Base-by-base conservation (phyloP, 306 rosid species). In the Ziziphus jujuba region DNA sequence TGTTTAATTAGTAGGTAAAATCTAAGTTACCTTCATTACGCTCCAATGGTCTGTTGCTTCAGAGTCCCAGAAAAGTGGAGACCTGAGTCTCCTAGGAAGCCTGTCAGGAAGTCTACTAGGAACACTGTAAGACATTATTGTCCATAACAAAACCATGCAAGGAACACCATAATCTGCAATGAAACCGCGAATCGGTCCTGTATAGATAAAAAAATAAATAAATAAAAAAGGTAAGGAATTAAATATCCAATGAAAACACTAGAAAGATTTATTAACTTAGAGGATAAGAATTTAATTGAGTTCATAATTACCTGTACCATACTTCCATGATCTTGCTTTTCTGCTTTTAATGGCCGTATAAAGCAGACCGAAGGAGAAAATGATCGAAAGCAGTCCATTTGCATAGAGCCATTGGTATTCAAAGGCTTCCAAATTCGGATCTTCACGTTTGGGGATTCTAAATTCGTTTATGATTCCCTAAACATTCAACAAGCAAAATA, bases 91-190 rank as follows among this genome's bases (percentile, higher is more conserved):
- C 73, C 97, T 84, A 1, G 98, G 98, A 70, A 92, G 90, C 61
- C 86, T 96, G 17, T 87, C 62, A 49, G 97, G 91, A 47, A 90
- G 78, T 69, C 79, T 62, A 31, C 61, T 77, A 2, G 97, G 80
- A 33, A 84, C 74, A 50, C 59, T 55, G 35, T 81, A 92, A 21
- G 98, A 92, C 65, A 92, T 34, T 19, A 70, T 87, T 45, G 97
- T 82, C 98, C 97, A 92, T 24, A 80, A 43, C 50, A 92, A 58
- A 23, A 92, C 90, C 97, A 87, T 86, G 11, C 84, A 75, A 14
- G 96, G 96, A 60, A 92, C 93, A 28, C 98, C 98, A 35, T 92
- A 92, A 60, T 89, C 90, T 23, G 97, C 90, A 28, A 77, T 56
- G 71, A 86, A 81, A 70, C 93, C 78, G 72, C 97, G 80, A 14